Evolutionary conservation across 108 stramenopile genomes (phyloP).

Genomic region (Cyclotella atomus): DNA sequence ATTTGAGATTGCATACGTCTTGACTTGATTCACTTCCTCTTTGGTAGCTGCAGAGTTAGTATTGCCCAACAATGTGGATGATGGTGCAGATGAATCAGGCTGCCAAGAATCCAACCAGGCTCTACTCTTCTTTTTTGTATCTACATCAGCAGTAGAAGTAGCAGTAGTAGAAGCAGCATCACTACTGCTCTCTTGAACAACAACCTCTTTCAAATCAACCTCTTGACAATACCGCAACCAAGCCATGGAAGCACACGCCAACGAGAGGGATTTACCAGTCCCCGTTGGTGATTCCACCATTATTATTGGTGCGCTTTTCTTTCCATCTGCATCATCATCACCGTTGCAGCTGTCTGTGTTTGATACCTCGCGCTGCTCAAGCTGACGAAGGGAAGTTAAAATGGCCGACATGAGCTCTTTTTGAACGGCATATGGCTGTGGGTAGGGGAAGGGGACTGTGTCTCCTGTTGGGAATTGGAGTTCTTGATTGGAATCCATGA

Average conservation of each 20-base stretch:
- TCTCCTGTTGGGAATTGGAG: conserved; percentile 49
- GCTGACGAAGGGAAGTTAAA: conserved; percentile 49
- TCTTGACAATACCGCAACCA: conserved; percentile 73
- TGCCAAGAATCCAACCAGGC: conserved; percentile 83
- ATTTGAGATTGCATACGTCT: conserved; percentile 28
- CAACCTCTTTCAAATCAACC: conserved; percentile 32
- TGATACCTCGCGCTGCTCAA: not conserved
- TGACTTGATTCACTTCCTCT: not conserved
- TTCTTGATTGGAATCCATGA: no score
- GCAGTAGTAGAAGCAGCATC: no score
- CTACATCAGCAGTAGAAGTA: not conserved
- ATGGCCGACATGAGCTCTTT: conserved; percentile 77
- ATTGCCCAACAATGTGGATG: not conserved
- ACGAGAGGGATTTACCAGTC: conserved; percentile 78
- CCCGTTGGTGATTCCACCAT: conserved; percentile 88
- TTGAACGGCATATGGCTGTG: conserved; percentile 77
- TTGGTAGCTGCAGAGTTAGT: not conserved
- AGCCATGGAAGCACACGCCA: conserved; percentile 80
- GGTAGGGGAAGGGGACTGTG: conserved; percentile 80
- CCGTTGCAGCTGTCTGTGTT: not conserved
- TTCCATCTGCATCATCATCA: conserved; percentile 5
- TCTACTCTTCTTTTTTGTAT: not conserved
- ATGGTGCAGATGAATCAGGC: conserved; percentile 17
- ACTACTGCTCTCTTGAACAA: not conserved
- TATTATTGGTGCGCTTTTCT: conserved; percentile 46